Base-by-base conservation (phyloP, 1,139 yeast species). In the Yamadazyma mexicana region DNA sequence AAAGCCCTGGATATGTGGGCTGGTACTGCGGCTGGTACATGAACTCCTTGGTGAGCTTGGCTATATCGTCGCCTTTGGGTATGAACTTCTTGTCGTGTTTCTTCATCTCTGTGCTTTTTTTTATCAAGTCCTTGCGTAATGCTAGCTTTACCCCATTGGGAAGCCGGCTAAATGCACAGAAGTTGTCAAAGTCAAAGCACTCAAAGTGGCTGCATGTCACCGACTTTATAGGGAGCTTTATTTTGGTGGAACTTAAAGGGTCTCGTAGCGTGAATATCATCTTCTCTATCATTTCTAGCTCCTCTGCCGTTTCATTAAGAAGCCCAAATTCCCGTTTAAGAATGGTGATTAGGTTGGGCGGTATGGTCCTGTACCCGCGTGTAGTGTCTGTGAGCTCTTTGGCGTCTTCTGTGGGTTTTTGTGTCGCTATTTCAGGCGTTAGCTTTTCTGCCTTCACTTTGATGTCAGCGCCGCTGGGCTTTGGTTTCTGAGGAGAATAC, bases 171-270 rank as follows among this genome's bases (percentile, higher is more conserved):
- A 67, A 68, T 10, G 59, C 41, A 50, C 77, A 72, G 43, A 72
- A 72, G 39, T 59, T 66, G 11, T 69, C 70, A 45, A 64, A 69
- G 46, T 72, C 77, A 54, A 72, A 72, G 50, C 77, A 71, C 51
- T 70, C 77, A 46, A 72, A 70, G 49, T 72, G 77, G 24, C 50
- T 49, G 46, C 77, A 72, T 1, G 47, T 44, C 9, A 50, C 45
- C 3, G 75, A 61, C 47, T 69, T 71, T 2, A 72, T 69, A 1
- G 77, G 77, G 7, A 71, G 51, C 29, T 54, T 49, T 31, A 72
- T 69, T 40, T 62, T 64, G 31, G 68, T 61, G 22, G 70, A 69
- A 17, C 67, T 58, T 16, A 64, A 48, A 5, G 69, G 69, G 43
- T 64, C 69, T 40, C 62, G 49, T 16, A 64, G 44, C 1, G 66